phyloP scores from a whole-genome alignment of 2,329 filamentous ascomycete species.

The Septoria linicola region DNA sequence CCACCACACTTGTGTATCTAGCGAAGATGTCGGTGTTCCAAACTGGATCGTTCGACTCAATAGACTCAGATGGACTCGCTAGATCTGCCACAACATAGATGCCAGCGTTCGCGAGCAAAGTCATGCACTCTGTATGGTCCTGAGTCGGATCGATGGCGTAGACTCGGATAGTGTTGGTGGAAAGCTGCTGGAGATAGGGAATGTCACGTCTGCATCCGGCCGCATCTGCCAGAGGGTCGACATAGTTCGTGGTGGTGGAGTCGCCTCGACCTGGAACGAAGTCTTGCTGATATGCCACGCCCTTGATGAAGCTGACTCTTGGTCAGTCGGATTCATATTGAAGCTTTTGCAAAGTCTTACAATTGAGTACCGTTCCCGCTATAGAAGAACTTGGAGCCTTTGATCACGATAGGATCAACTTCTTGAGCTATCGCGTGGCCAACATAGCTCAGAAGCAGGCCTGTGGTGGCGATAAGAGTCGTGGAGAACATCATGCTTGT shows the following conservation, averaged over 20 bases:
- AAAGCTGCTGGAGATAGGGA: constrained; percentile 71
- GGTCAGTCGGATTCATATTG: neutral
- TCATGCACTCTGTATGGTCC: constrained; percentile 83
- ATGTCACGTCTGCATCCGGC: constrained; percentile 78
- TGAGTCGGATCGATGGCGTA: constrained; percentile 82
- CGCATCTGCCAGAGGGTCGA: constrained; percentile 76
- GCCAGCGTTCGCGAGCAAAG: constrained; percentile 72
- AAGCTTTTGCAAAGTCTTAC: constrained; percentile 40
- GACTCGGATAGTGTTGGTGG: constrained; percentile 90
- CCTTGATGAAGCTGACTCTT: constrained; percentile 71
- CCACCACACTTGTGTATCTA: constrained; percentile 81
- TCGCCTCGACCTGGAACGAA: constrained; percentile 44
- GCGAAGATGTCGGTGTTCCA: constrained; percentile 78
- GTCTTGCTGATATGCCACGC: constrained; percentile 91
- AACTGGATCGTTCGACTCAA: constrained; percentile 73
- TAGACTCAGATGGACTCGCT: constrained; percentile 73
- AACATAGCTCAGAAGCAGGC: constrained; percentile 3
- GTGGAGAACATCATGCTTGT: neutral
- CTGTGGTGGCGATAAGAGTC: constrained; percentile 1
- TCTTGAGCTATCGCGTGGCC: constrained; percentile 48
- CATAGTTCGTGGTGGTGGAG: constrained; percentile 56
- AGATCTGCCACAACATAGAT: constrained; percentile 96
- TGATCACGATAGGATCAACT: constrained; percentile 65
- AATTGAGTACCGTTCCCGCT: constrained; percentile 74
- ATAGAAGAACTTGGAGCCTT: constrained; percentile 88